Base-by-base conservation (phyloP, 495 filamentous ascomycete genomes). In the Penicillium antarcticum region DNA sequence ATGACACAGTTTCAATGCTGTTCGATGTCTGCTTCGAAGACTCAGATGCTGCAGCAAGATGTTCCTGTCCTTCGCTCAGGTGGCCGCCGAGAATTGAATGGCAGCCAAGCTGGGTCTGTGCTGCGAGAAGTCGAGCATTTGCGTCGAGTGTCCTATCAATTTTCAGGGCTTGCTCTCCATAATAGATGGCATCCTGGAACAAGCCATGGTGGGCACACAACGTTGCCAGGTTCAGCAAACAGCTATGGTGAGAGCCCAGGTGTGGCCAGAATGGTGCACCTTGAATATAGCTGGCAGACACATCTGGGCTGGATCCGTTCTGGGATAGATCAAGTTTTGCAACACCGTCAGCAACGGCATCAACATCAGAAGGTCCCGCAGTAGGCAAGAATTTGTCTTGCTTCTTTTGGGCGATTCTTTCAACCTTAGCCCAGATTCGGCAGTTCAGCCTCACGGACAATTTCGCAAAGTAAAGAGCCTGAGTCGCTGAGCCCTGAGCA, bases 171-270 rank as follows among this genome's bases (percentile, higher is more conserved):
- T 95, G 86, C 54, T 96, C 86, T 6, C 86, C 80, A 58, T 95
- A 95, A 67, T 91, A 94, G n/a, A 92, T 73, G 6, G 92, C 87
- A 63, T 97, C 95, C 43, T 87, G 85, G 56, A 91, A 88, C 65
- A 96, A 79, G 39, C 95, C 92, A 58, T 91, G 80, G 47, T 92
- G 84, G 4, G 88, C 82, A 50, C 88, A 96, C 13, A 95, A 67
- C 17, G 74, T 76, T 4, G 91, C 89, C 5, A 95, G 79, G 46
- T 89, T 84, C 40, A 82, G 59, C 24, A 92, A 68, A 40, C 82
- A 80, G 5, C 80, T 80, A 60, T 88, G 86, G 23, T 96, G 74
- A 8, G 81, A 80, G 29, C 82, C 78, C 33, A 95, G 82, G 6
- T 96, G 72, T 16, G 80, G 73, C 94, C 94, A 98, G 53, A 94